These are phyloP conservation scores for Populus pruinosa DNA, from an alignment of 345 rosid genomes.

Conservation along the genomic window DNA sequence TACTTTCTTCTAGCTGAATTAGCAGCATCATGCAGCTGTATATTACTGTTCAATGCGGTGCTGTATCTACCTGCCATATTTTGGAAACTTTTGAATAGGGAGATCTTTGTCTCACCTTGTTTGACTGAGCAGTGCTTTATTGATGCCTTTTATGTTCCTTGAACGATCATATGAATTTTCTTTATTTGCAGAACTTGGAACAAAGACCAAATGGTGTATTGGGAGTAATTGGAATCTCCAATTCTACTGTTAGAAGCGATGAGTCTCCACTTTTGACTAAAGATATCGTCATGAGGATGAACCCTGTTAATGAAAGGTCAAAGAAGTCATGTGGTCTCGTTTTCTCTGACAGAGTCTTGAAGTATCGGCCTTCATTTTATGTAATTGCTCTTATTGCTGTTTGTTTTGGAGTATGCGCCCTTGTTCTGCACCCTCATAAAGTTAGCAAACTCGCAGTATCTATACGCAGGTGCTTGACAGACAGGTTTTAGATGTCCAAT, in stretches of 20 bases:
- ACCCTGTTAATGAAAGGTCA: conserved; percentile 37
- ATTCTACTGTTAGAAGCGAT: conserved; percentile 27
- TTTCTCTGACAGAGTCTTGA: conserved; percentile 26
- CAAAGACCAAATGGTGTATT: conserved; percentile 22
- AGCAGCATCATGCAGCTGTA: neutral
- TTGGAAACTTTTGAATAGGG: neutral
- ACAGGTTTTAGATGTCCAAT: neutral
- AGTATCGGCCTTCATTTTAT: conserved; percentile 45
- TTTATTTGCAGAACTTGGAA: conserved; percentile 47
- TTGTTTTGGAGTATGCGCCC: conserved; percentile 69
- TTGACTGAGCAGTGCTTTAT: neutral
- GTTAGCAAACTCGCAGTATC: conserved; percentile 68
- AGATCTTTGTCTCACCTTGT: neutral
- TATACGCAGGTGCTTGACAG: conserved; percentile 51
- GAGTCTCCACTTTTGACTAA: conserved; percentile 47
- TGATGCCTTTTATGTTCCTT: neutral
- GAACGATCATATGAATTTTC: neutral
- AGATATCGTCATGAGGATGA: conserved; percentile 49
- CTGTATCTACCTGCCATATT: neutral
- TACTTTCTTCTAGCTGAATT: neutral
- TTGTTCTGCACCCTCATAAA: conserved; percentile 66
- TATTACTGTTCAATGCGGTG: neutral
- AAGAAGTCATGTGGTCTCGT: conserved; percentile 37
- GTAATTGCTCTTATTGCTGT: conserved; percentile 42
- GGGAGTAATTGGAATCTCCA: conserved; percentile 19